phyloP scores from a whole-genome alignment of 306 rosid genomes.

The Corylus heterophylla region DNA sequence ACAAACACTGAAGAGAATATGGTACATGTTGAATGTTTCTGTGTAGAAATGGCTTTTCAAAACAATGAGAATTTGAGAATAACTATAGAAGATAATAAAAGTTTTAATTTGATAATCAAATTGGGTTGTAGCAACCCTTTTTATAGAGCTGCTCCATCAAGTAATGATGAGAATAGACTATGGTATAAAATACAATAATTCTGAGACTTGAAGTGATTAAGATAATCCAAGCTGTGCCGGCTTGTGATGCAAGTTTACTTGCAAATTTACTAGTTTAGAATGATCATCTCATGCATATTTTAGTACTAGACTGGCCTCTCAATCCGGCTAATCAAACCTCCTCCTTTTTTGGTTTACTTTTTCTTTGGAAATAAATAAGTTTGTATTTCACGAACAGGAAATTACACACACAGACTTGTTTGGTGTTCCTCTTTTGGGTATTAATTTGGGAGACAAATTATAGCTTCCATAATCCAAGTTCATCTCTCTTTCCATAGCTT shows the following conservation, averaged over 20 bases:
- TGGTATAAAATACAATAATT: neutral
- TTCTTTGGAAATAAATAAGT: no score
- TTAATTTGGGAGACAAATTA: no score
- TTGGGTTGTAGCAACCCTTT: neutral
- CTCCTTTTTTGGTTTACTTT: neutral
- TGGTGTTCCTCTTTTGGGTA: no score
- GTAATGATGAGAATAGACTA: neutral
- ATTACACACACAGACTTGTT: no score
- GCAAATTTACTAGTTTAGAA: neutral
- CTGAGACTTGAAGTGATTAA: neutral
- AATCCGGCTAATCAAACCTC: neutral
- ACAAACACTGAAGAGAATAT: conserved; percentile 18
- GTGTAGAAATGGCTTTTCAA: neutral
- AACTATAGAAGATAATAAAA: neutral
- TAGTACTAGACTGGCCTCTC: neutral
- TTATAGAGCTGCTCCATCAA: neutral
- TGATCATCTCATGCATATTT: neutral
- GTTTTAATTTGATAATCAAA: neutral
- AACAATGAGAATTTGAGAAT: conserved; percentile 8
- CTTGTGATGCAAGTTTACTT: neutral
- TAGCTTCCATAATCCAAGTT: no score
- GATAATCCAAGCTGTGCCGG: neutral
- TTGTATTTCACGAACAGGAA: no score
- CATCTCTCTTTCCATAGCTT: no score
- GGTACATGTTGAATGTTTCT: conserved; percentile 20